Conservation (phyloP, 1,139 yeast genomes). For the Hyphopichia burtonii region DNA sequence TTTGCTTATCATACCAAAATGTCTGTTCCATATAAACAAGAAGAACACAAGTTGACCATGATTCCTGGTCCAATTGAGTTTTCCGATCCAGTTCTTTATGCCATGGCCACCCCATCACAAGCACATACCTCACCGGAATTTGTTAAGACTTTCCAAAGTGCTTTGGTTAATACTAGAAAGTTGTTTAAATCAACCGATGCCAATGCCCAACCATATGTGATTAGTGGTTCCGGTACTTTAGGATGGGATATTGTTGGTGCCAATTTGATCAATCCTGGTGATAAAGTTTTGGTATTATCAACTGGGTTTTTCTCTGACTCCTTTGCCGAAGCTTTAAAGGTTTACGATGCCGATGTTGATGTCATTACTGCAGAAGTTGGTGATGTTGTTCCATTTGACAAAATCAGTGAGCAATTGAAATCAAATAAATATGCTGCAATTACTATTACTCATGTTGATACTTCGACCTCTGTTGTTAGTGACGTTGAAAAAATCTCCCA, state of each 20-base stretch:
- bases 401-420: constrained; percentile 55
- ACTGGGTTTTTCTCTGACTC: constrained; percentile 93
- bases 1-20: too few relatives aligned
- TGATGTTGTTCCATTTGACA: constrained; percentile 58
- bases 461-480: constrained; percentile 87
- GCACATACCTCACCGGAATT: constrained; percentile 93
- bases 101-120: constrained; percentile 83
- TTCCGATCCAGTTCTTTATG: constrained; percentile 74
- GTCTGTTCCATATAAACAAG: constrained; percentile 37
- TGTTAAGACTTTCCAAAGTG: constrained; percentile 67
- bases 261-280: constrained; percentile 67
- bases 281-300: constrained; percentile 73
- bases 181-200: constrained; percentile 70
- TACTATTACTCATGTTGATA: constrained; percentile 93
- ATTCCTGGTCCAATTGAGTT: constrained; percentile 96
- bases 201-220: constrained; percentile 71
- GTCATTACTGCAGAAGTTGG: constrained; percentile 74
- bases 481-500: constrained; percentile 66
- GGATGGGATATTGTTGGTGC: constrained; percentile 94
- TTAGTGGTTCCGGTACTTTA: constrained; percentile 90
- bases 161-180: constrained; percentile 64
- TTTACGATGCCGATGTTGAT: constrained; percentile 70
- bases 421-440: constrained; percentile 59
- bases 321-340: constrained; percentile 74
- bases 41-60: constrained; percentile 58